phyloP scores from a whole-genome alignment of 2,329 filamentous ascomycete species.

The Ophioceras dolichostomum region DNA sequence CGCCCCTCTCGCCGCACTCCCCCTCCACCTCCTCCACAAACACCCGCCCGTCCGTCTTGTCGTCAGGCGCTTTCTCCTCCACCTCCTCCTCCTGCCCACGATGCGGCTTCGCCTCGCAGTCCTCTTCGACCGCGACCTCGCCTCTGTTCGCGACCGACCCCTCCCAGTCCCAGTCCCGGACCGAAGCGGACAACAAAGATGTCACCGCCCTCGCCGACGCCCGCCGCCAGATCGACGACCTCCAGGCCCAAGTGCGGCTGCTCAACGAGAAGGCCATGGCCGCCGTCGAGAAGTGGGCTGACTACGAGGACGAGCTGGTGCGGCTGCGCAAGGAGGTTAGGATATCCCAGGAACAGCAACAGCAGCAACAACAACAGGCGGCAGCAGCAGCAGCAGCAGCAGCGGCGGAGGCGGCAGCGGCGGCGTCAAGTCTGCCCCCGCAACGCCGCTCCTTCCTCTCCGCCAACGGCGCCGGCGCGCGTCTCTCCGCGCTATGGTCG shows the following conservation, averaged over 20 bases:
- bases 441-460: conserved; percentile 32
- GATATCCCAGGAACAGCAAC: conserved; percentile 8
- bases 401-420: conserved; percentile 11
- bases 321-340: conserved; percentile 31
- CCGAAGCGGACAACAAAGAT: not conserved
- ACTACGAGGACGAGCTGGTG: conserved; percentile 70
- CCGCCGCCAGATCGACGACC: conserved; percentile 51
- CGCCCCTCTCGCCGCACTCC: conserved; percentile 2
- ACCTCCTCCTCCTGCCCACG: conserved; percentile 6
- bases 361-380: not conserved
- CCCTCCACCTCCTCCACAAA: too few relatives aligned
- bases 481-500: conserved; percentile 27
- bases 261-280: conserved; percentile 61
- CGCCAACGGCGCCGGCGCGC: conserved; percentile 26
- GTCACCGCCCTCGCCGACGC: conserved; percentile 32
- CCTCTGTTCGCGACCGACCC: not conserved
- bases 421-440: conserved; percentile 14
- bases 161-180: conserved; percentile 3
- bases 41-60: too few relatives aligned
- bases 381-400: conserved; percentile 13
- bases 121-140: conserved; percentile 1
- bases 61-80: too few relatives aligned
- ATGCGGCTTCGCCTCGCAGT: conserved; percentile 6
- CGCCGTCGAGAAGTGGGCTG: conserved; percentile 53
- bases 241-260: conserved; percentile 57